Evolutionary conservation across 345 rosid species (phyloP).

Genomic region (Turnera subulata): DNA sequence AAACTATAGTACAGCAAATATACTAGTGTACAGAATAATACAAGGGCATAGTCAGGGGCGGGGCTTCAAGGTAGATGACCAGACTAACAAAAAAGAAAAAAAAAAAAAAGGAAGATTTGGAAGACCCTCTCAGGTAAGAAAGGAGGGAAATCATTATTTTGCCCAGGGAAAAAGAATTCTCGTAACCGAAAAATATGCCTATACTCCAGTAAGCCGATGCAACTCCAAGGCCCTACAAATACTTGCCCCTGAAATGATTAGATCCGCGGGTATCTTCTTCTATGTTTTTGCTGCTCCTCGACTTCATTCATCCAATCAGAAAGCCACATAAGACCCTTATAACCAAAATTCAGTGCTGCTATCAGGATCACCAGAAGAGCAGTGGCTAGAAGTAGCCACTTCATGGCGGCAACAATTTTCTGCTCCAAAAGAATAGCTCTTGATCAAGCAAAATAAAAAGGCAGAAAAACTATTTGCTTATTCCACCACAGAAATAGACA

Average conservation of each 20-base stretch:
- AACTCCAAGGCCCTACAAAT: not conserved
- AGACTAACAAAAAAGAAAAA: not conserved
- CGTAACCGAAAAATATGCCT: not conserved
- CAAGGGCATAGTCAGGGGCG: too few species aligned
- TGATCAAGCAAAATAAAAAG: not conserved
- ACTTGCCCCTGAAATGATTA: not conserved
- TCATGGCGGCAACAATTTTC: conserved; percentile 41
- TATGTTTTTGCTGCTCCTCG: conserved; percentile 50
- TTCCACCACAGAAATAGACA: not conserved
- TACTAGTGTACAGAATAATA: too few species aligned
- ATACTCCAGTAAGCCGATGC: not conserved
- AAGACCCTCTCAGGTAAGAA: too few species aligned
- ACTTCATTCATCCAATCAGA: conserved; percentile 86
- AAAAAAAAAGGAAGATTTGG: too few species aligned
- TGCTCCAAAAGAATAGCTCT: conserved; percentile 27
- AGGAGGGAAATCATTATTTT: not conserved
- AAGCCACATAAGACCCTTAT: conserved; percentile 71
- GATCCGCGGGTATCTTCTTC: not conserved
- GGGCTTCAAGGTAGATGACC: not conserved
- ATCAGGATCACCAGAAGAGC: conserved; percentile 28
- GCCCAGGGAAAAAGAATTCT: not conserved
- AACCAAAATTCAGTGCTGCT: conserved; percentile 56
- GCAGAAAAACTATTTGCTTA: not conserved
- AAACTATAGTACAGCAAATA: too few species aligned
- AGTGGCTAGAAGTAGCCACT: conserved; percentile 41